These are phyloP conservation scores for Rhizophagus clarus DNA, from an alignment of 192 early-diverging fungal genomes.

Conservation along the genomic window DNA sequence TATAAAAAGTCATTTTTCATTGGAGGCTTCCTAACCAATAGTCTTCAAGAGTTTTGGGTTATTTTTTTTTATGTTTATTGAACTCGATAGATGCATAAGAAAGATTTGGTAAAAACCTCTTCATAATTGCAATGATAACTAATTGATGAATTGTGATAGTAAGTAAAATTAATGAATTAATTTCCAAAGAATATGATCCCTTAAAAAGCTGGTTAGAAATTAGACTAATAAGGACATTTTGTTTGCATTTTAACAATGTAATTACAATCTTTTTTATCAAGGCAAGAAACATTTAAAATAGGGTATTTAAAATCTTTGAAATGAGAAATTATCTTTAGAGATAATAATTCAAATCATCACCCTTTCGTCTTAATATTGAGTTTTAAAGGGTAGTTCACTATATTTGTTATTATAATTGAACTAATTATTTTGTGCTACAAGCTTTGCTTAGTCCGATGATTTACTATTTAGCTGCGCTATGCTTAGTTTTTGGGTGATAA, in stretches of 20 bases:
- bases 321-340: background rate
- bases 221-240: too few relatives aligned
- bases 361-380: conserved; percentile 7
- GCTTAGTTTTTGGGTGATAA: too few relatives aligned
- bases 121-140: background rate
- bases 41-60: background rate
- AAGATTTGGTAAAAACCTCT: conserved; percentile 7
- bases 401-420: too few relatives aligned
- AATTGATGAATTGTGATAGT: background rate
- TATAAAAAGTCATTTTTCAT: background rate
- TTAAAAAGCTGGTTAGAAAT: background rate
- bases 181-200: background rate
- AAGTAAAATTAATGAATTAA: conserved; percentile 3
- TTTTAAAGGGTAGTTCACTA: too few relatives aligned
- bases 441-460: too few relatives aligned
- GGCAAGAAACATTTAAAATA: background rate
- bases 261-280: background rate
- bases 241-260: conserved; percentile 13
- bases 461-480: too few relatives aligned
- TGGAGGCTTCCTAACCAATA: background rate
- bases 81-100: conserved; percentile 10
- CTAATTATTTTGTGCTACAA: too few relatives aligned
- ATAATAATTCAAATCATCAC: conserved; percentile 4
- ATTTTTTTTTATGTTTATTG: background rate
- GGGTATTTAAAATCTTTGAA: background rate